Conservation (phyloP, 345 rosid genomes). For the Cardamine occulta region DNA sequence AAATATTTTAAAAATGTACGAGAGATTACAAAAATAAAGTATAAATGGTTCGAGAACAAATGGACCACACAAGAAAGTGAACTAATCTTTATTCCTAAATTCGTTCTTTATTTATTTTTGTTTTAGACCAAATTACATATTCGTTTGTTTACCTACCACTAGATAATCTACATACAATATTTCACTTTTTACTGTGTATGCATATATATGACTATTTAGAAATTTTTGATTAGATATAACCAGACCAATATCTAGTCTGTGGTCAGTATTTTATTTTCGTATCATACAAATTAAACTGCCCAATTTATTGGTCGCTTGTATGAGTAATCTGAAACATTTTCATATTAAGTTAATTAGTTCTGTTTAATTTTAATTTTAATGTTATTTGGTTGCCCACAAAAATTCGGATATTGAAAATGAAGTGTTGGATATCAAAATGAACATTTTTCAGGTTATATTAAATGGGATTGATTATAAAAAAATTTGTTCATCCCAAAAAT, state of each 20-base stretch:
- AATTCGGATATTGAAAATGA: background rate
- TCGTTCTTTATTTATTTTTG: background rate
- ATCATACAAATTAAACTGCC: background rate
- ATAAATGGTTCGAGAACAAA: conserved; percentile 30
- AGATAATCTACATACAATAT: background rate
- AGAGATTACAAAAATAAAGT: conserved; percentile 30
- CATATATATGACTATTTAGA: background rate
- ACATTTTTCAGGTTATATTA: background rate
- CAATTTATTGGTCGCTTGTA: background rate
- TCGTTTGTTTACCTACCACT: conserved; percentile 31
- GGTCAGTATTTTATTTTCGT: background rate
- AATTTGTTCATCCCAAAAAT: background rate
- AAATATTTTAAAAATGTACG: background rate
- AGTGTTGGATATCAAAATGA: background rate
- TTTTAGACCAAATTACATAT: background rate
- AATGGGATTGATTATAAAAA: background rate
- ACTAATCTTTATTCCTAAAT: conserved; percentile 29
- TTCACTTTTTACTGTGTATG: background rate
- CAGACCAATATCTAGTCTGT: background rate
- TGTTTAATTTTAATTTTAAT: background rate
- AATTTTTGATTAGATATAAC: background rate
- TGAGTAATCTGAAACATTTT: background rate
- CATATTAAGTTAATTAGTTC: background rate
- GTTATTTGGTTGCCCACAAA: background rate
- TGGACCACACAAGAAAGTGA: conserved; percentile 37